Evolutionary conservation across 2,329 filamentous ascomycete genomes (phyloP).

Genomic region (Verticillium klebahnii): DNA sequence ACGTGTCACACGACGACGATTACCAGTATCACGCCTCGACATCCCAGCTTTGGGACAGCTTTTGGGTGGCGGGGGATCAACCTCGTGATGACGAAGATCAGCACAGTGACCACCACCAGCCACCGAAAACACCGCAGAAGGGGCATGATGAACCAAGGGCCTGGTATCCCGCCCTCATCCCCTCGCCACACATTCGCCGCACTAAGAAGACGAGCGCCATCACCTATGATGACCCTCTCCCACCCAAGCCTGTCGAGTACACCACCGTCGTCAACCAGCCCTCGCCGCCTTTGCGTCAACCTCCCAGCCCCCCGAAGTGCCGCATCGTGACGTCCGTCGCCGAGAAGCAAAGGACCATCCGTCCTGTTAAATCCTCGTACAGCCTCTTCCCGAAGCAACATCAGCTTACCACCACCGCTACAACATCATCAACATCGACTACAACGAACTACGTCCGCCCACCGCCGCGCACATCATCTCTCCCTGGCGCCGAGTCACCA

Average conservation of each 20-base stretch:
- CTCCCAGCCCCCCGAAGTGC: background rate
- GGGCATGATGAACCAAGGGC: background rate
- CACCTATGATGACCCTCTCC: conserved; percentile 18
- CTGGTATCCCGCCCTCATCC: conserved; percentile 12
- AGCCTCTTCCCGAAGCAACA: conserved; percentile 12
- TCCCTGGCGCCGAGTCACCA: conserved; percentile 1
- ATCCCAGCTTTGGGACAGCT: conserved; percentile 46
- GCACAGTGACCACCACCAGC: conserved; percentile 3
- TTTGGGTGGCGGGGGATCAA: conserved; percentile 31
- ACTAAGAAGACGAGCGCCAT: conserved; percentile 12
- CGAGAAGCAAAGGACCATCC: conserved; percentile 14
- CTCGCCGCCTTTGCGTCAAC: background rate
- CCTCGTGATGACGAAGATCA: conserved; percentile 14
- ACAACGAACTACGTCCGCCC: background rate
- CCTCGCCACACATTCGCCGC: conserved; percentile 12
- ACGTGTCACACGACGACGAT: conserved; percentile 46
- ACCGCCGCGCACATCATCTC: background rate
- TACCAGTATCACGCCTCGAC: conserved; percentile 40
- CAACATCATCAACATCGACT: background rate
- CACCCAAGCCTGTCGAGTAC: conserved; percentile 14
- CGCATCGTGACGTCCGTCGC: conserved; percentile 7
- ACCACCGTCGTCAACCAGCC: conserved; percentile 9
- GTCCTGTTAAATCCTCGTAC: conserved; percentile 12
- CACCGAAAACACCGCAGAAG: conserved; percentile 8
- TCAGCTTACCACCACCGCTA: conserved; percentile 2